Percentiles rank a stretch among this genome's conserved stretches.
phyloP scores from a whole-genome alignment of 1,284 basidiomycete genomes.

The Vanrija humicola region DNA sequence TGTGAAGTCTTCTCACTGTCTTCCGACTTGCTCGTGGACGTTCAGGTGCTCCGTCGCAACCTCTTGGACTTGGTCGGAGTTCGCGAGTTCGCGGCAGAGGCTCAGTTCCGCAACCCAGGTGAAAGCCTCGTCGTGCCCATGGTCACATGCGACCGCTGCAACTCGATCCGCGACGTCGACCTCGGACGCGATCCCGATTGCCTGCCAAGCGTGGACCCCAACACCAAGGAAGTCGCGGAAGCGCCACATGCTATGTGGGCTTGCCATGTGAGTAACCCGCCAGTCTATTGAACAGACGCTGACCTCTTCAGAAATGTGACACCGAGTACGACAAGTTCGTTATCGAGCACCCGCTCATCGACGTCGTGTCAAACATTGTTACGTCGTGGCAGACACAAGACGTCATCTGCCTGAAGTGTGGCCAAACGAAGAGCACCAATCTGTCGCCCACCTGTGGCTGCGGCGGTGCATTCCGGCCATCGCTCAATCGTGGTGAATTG shows the following conservation, averaged over 20 bases:
- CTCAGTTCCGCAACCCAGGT: constrained; percentile 86
- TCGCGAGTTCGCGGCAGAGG: constrained; percentile 80
- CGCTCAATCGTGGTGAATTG: constrained; percentile 65
- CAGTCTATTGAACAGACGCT: background rate
- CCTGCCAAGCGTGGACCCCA: constrained; percentile 54
- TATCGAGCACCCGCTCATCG: constrained; percentile 83
- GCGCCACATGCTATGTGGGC: constrained; percentile 48
- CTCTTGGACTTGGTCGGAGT: constrained; percentile 84
- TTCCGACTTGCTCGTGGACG: constrained; percentile 74
- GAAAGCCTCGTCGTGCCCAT: constrained; percentile 81
- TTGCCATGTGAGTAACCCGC: constrained; percentile 40
- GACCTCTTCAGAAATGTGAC: constrained; percentile 57
- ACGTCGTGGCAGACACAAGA: constrained; percentile 84
- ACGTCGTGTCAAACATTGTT: constrained; percentile 67
- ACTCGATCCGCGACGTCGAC: constrained; percentile 84
- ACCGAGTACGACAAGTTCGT: constrained; percentile 79
- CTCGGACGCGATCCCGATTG: constrained; percentile 90
- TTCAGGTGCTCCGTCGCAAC: constrained; percentile 83
- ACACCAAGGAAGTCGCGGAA: constrained; percentile 37
- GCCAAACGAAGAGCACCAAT: constrained; percentile 81
- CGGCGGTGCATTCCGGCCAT: constrained; percentile 74
- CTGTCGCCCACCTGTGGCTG: constrained; percentile 81
- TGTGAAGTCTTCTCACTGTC: constrained; percentile 78
- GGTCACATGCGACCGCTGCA: constrained; percentile 88
- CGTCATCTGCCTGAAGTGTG: constrained; percentile 72